These are phyloP conservation scores for Phytopythium vexans DNA, from an alignment of 352 stramenopile genomes.

Conservation along the genomic window DNA sequence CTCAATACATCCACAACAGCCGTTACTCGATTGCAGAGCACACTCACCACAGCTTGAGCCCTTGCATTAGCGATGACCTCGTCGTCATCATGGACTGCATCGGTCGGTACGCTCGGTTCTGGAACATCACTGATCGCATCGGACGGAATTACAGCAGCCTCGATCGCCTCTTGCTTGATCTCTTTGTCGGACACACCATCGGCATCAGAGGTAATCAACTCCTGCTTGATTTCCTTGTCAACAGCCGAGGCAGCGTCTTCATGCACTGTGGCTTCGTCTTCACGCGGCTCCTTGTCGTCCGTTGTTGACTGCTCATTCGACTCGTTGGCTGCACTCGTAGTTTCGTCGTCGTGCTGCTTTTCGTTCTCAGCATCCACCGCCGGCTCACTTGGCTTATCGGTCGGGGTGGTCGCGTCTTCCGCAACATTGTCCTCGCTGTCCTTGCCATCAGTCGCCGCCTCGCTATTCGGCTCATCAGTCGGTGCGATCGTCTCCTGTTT, in stretches of 20 bases:
- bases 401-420: neutral
- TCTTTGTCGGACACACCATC: slow-evolving; percentile 20
- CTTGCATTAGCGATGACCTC: neutral
- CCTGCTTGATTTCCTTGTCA: slow-evolving; percentile 3
- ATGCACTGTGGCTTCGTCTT: neutral
- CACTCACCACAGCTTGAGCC: neutral
- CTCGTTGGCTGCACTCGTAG: neutral
- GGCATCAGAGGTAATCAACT: neutral
- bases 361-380: slow-evolving; percentile 1
- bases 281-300: neutral
- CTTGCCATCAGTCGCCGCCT: slow-evolving; percentile 5
- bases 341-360: neutral
- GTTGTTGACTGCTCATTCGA: neutral
- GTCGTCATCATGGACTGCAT: no score
- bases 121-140: no score
- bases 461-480: neutral
- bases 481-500: neutral
- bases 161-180: slow-evolving; percentile 18
- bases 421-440: neutral
- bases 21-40: no score
- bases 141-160: neutral
- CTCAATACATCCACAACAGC: neutral
- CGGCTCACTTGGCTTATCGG: neutral
- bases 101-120: neutral
- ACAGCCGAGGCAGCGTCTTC: neutral